Evolutionary conservation across 495 filamentous ascomycete genomes (phyloP).

Genomic region (Aspergillus ellipticus): DNA sequence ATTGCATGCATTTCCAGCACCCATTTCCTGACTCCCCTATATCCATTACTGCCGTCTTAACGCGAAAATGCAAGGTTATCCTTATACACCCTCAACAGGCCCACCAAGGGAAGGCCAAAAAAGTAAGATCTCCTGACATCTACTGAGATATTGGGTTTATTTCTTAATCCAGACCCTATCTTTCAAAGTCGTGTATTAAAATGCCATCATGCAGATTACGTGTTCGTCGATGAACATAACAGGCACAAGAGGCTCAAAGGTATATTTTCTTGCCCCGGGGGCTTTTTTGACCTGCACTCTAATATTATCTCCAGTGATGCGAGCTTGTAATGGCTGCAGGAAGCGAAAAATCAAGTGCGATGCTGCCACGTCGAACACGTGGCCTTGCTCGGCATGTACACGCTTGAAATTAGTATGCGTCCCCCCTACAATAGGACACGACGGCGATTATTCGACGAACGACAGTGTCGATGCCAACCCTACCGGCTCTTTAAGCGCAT

Average conservation of each 20-base stretch:
- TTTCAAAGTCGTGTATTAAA: conserved; percentile 6
- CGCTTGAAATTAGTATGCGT: conserved; percentile 91
- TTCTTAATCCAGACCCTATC: not conserved
- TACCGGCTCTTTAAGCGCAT: conserved; percentile 18
- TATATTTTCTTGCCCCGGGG: conserved; percentile 36
- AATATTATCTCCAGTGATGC: conserved; percentile 70
- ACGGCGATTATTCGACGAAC: conserved; percentile 60
- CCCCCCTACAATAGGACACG: conserved; percentile 83
- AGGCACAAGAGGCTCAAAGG: conserved; percentile 96
- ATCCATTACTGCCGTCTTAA: not conserved
- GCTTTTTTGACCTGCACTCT: not conserved
- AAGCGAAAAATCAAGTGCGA: conserved; percentile 88
- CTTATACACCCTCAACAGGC: conserved; percentile 44
- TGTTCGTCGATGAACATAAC: conserved; percentile 99
- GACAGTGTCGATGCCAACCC: conserved; percentile 26
- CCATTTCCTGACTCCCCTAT: not conserved
- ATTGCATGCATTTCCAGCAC: not conserved
- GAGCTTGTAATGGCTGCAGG: conserved; percentile 94
- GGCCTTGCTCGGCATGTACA: conserved; percentile 94
- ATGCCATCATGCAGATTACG: conserved; percentile 67
- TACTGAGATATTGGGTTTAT: not conserved
- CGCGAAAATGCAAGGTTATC: conserved; percentile 42
- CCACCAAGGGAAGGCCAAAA: conserved; percentile 45
- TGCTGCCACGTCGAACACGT: conserved; percentile 95
- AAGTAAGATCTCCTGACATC: conserved; percentile 25